These are phyloP conservation scores for Neophaeococcomyces mojaviensis DNA, from an alignment of 2,329 filamentous ascomycete species.

Conservation along the genomic window DNA sequence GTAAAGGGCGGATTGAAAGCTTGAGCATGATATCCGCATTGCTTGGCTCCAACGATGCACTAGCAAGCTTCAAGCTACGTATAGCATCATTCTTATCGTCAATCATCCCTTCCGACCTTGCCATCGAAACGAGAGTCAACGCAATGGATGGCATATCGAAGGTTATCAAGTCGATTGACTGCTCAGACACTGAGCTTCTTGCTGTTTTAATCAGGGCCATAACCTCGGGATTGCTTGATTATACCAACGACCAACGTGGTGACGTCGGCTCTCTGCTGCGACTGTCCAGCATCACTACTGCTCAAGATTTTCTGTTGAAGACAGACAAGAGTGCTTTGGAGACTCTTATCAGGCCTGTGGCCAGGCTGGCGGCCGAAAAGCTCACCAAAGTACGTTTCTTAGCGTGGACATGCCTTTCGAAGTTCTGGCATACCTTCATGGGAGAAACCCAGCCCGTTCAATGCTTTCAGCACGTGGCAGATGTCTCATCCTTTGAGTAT, in stretches of 20 bases:
- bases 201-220: constrained; percentile 26
- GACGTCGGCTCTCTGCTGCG: constrained; percentile 85
- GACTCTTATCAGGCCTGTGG: constrained; percentile 32
- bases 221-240: constrained; percentile 61
- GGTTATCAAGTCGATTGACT: background rate
- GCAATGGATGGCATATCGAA: constrained; percentile 16
- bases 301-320: constrained; percentile 35
- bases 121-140: constrained; percentile 21
- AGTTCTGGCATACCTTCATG: constrained; percentile 36
- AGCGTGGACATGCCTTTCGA: constrained; percentile 38
- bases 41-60: constrained; percentile 20
- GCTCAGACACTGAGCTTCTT: constrained; percentile 19
- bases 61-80: background rate
- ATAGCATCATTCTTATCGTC: constrained; percentile 12
- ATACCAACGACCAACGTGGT: constrained; percentile 80
- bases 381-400: constrained; percentile 71
- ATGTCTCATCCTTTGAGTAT: constrained; percentile 38
- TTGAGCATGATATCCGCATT: constrained; percentile 34
- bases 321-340: constrained; percentile 4
- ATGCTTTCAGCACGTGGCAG: constrained; percentile 35
- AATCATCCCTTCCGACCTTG: constrained; percentile 15
- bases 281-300: constrained; percentile 64
- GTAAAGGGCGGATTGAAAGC: constrained; percentile 37
- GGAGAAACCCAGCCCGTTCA: constrained; percentile 23
- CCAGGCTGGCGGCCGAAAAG: constrained; percentile 77